phyloP scores from a whole-genome alignment of 2,329 filamentous ascomycete species.

The Phialocephala subalpina region DNA sequence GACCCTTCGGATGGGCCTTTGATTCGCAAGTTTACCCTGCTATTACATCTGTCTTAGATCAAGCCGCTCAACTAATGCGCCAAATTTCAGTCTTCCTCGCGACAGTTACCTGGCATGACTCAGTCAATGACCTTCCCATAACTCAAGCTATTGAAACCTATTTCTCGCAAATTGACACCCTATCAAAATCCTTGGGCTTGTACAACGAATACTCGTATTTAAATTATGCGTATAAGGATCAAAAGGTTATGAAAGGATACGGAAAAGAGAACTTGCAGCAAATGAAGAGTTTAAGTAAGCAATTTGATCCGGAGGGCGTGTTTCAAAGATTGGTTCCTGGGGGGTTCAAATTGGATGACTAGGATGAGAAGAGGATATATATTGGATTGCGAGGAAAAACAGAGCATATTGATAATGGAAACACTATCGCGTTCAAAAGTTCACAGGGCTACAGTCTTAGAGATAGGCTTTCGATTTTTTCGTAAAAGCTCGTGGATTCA shows the following conservation, averaged over 20 bases:
- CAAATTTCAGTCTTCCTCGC: too few relatives aligned
- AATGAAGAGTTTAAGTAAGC: slow-evolving; percentile 33
- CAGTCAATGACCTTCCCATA: too few relatives aligned
- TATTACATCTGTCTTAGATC: neutral
- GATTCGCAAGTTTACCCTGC: slow-evolving; percentile 9
- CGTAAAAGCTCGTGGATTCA: too few relatives aligned
- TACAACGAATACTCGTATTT: slow-evolving; percentile 16
- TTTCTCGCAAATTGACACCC: slow-evolving; percentile 2
- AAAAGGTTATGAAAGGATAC: slow-evolving; percentile 24
- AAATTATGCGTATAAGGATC: slow-evolving; percentile 21
- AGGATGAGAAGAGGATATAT: too few relatives aligned
- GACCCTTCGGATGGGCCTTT: slow-evolving; percentile 13
- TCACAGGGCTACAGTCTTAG: too few relatives aligned
- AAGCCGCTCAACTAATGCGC: too few relatives aligned
- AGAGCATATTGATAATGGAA: too few relatives aligned
- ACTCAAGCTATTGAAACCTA: neutral
- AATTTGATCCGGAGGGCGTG: slow-evolving; percentile 39
- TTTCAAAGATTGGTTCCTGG: slow-evolving; percentile 41
- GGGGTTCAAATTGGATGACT: slow-evolving; percentile 35
- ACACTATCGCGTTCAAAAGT: too few relatives aligned
- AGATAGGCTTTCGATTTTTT: too few relatives aligned
- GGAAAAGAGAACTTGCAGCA: slow-evolving; percentile 17
- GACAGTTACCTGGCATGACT: too few relatives aligned
- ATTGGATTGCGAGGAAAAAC: too few relatives aligned
- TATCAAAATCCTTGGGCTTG: neutral